Base-by-base conservation (phyloP, 257 asterid species). In the Ilex asprella region DNA sequence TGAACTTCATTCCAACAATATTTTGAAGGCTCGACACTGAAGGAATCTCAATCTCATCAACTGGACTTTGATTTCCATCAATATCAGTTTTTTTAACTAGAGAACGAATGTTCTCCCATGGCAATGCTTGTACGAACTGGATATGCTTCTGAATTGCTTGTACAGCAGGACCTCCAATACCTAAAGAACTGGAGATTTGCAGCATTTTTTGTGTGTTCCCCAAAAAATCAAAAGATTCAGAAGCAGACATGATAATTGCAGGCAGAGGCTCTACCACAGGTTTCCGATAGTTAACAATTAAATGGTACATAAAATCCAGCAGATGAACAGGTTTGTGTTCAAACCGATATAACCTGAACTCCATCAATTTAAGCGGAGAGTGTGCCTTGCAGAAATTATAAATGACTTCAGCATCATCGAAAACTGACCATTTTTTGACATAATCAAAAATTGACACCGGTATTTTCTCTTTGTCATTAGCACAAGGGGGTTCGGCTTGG, bases 291-390 rank as follows among this genome's bases (percentile, higher is more conserved):
- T 68, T 57, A 3, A 81, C 54, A 12, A 81, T 70, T 53, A 74
- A 58, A 47, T 55, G 64, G 41, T 78, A 21, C 27, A 21, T 21
- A 21, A 0, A 21, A 21, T 21, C 27, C 27, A 21, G 27, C 27
- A 21, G 27, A 73, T 78, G 84, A 8, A 55, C 39, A 5, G 4
- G 52, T 3, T 7, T 10, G 10, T 32, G 32, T 21, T 46, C 57
- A 16, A 14, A 30, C 6, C 21, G 41, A 12, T 55, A 39, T 12
- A 29, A 12, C 11, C 49, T 39, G 12, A 55, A 70, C 6, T 16
- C 31, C 6, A 56, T 62, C 44, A 75, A 31, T 10, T 70, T 57
- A 1, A 81, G 64, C 0, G 84, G 84, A 2, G 81, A 76, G n/a
- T 58, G 57, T 2, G 31, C 30, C 43, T 49, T 51, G 15, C 87